Base-by-base conservation (phyloP, 495 filamentous ascomycete species). In the Chaetomidium leptoderma region DNA sequence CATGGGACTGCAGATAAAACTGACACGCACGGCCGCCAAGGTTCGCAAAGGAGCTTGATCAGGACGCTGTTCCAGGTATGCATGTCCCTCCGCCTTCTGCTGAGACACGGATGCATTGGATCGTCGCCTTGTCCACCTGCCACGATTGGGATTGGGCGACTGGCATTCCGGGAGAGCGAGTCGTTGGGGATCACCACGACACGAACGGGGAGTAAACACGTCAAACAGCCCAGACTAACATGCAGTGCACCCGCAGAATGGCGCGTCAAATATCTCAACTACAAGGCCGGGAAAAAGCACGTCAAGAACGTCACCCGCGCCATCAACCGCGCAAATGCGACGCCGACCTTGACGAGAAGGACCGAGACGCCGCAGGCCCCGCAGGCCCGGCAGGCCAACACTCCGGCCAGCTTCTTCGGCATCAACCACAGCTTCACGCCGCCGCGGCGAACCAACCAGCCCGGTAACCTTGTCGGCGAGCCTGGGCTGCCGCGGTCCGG, bases 251-350 rank as follows among this genome's bases (percentile, higher is more conserved):
- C 21, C 6, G 6, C 58, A 76, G 91, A 96, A 80, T 96, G 91
- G 91, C 82, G 87, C 62, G 83, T 82, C 61, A 95, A 95, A 71
- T 96, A 96, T 72, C 79, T 96, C 56, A 84, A 96, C 74, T 96
- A 96, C 77, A 95, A 91, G 79, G 86, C 84, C 44, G 91, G 89
- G 29, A 96, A 96, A 72, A 95, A 96, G 74, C 87, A 89, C 69
- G 77, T 96, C 70, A 96, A 93, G 70, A 83, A 84, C 30, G 80
- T 95, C 48, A 70, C 80, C n/a, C 81, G 84, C 36, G 89, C 90
- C 59, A 74, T 90, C 61, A 75, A 81, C 52, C 81, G 83, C 45
- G 86, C 82, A 35, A 84, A 80, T 43, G 76, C 71, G 16, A 81
- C 81, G 1, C 83, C 77, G 58, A 72, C 68, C 17, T 40, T 68